phyloP scores from a whole-genome alignment of 1,139 yeast genomes.

The Meyerozyma smithsonii region DNA sequence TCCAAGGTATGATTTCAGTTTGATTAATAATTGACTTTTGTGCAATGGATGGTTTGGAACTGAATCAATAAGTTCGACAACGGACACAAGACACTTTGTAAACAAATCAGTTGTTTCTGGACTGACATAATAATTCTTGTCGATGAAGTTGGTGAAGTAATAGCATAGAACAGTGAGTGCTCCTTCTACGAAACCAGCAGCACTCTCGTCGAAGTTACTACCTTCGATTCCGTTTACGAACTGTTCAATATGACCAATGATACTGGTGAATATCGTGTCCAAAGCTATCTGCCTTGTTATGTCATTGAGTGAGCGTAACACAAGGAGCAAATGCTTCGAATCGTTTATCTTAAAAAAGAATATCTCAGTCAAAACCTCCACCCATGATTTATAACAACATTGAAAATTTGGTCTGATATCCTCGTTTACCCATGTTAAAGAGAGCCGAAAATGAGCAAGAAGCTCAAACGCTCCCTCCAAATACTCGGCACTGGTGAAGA shows the following conservation, averaged over 20 bases:
- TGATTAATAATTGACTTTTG: slow-evolving; percentile 10
- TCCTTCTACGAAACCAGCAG: slow-evolving; percentile 27
- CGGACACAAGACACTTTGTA: slow-evolving; percentile 26
- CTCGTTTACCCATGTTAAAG: slow-evolving; percentile 20
- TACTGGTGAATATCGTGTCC: slow-evolving; percentile 32
- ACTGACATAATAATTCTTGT: slow-evolving; percentile 19
- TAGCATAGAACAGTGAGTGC: slow-evolving; percentile 19
- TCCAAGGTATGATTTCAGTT: slow-evolving; percentile 25
- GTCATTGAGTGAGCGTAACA: slow-evolving; percentile 17
- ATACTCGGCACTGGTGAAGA: slow-evolving; percentile 29
- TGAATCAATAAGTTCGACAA: slow-evolving; percentile 25
- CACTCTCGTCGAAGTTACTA: slow-evolving; percentile 34
- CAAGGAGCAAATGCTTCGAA: slow-evolving; percentile 17
- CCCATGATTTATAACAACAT: slow-evolving; percentile 20
- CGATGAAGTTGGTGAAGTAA: slow-evolving; percentile 16
- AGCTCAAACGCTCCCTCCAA: slow-evolving; percentile 38
- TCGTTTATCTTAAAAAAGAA: slow-evolving; percentile 25
- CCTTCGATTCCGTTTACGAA: slow-evolving; percentile 20
- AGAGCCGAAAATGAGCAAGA: slow-evolving; percentile 29
- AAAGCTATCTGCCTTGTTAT: slow-evolving; percentile 26
- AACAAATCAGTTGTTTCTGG: slow-evolving; percentile 22
- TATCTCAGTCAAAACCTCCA: slow-evolving; percentile 23
- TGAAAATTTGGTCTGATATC: slow-evolving; percentile 18
- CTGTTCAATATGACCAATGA: slow-evolving; percentile 34
- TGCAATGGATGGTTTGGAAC: slow-evolving; percentile 6